Base-by-base conservation (phyloP, 1,284 basidiomycete genomes). In the Apiotrichum mycotoxinovorans region DNA sequence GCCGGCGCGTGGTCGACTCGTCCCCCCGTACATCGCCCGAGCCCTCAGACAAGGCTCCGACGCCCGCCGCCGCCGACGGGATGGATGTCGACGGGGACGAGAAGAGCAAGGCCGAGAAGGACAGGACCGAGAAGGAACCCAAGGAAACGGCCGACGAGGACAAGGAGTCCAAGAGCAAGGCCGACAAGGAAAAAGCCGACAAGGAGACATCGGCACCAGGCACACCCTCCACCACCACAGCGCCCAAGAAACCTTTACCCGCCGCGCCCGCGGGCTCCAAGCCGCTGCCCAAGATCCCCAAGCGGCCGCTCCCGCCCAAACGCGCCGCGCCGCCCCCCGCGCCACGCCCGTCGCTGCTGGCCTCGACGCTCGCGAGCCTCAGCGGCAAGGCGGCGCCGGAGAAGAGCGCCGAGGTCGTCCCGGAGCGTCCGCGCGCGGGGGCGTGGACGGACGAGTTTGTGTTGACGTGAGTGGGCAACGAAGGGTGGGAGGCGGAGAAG, bases 381-480 rank as follows among this genome's bases (percentile, higher is more conserved):
- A 37, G 23, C 20, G 44, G 22, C 42, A 42, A 47, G 45, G 43
- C 34, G 35, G 23, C 12, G 5, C 26, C 4, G 23, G 49, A 47
- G 50, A 48, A 52, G 38, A 25, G 42, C 26, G 46, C 25, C 15
- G 58, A 60, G 30, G 49, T 42, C 22, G 41, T 40, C 11, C 51
- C 57, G 5, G 50, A 60, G 34, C 55, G 59, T 18, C 52, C 56
- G 42, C 54, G 60, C 10, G 50, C 50, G 0, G 61, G 61, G 17
- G 56, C 49, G 11, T 63, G 61, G 61, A 48, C 46, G 18, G 57
- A 63, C 23, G 61, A 63, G 42, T 55, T 60, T 30, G 50, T 52
- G 20, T n/a, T 63, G 14, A 60, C 61, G 60, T 61, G 33, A 33
- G 60, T 56, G 5, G 12, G 30, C 30, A 30, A 30, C 7, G 7